Evolutionary conservation across 768 basidiomycete species (phyloP), one percentile per base, ranked within the genome.

Genomic region (Trametes punicea): DNA sequence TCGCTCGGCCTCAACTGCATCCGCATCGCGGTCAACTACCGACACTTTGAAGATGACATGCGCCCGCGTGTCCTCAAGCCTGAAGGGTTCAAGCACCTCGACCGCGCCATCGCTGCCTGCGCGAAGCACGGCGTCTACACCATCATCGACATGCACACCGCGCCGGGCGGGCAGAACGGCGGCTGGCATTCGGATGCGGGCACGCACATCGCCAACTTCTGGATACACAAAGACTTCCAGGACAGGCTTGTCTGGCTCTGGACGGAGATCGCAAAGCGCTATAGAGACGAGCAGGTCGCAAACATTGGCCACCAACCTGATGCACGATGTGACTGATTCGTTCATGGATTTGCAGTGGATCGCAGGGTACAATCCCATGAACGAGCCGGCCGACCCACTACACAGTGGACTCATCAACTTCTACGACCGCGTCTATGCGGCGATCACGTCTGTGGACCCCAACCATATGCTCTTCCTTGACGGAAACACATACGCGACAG

Each of bases 321-420:
- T 9, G 41, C n/a, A 20, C 23, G 20, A 18, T 4, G 6, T 47
- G 41, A 52, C 46, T 26, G 25, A 44, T 20, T 47, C 27, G 49
- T 44, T 47, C 41, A 39, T 30, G 45, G 13, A 27, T 20, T 10
- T 6, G 33, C 34, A 81, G 58, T 91, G 89, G 90, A 83, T 93
- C 51, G 90, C 89, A 2, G 88, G 90, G 6, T 93, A 89, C 73
- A 93, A 93, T 68, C 88, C 85, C 6, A 74, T 93, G 48, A 94
- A 92, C 77, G 90, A 93, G 71, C 84, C 88, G 33, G 81, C 88
- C 7, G 90, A 91, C 64, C 73, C 82, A 13, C 73, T 81, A 44
- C 88, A 89, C 68, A 77, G 73, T 15, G 75, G 84, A 36, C 72
- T 93, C 46, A 65, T 90, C 58, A 66, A 60, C 6, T 90, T 85